phyloP scores from a whole-genome alignment of 768 basidiomycete species.

The Hemileccinum rubropunctum region DNA sequence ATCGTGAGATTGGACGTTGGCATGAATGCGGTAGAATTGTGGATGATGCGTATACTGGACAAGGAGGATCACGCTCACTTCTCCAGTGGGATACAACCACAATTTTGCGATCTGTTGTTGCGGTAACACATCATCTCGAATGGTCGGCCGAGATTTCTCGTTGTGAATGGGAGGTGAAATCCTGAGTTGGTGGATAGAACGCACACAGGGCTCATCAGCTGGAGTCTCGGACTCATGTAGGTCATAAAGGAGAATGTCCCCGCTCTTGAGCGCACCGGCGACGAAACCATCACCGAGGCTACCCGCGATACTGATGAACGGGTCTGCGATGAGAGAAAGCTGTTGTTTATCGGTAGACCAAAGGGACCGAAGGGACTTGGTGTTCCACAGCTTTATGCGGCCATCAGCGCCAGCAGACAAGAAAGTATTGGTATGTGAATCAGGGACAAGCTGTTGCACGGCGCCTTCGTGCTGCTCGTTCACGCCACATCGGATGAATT shows the following conservation, averaged over 20 bases:
- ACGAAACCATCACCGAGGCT: constrained; percentile 43
- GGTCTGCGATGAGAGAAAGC: constrained; percentile 40
- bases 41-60: constrained; percentile 49
- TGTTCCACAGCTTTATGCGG: constrained; percentile 71
- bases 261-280: constrained; percentile 51
- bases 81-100: constrained; percentile 15
- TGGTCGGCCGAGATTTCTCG: constrained; percentile 7
- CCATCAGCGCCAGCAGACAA: constrained; percentile 64
- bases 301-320: constrained; percentile 49
- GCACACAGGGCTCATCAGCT: constrained; percentile 10
- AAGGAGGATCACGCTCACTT: constrained; percentile 34
- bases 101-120: constrained; percentile 13
- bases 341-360: constrained; percentile 56
- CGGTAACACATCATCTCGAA: not conserved
- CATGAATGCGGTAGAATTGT: constrained; percentile 49
- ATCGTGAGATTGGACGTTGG: constrained; percentile 31
- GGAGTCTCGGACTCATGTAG: constrained; percentile 34
- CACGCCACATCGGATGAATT: constrained; percentile 47
- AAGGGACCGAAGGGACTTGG: constrained; percentile 48
- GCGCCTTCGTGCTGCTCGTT: constrained; percentile 61
- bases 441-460: constrained; percentile 57
- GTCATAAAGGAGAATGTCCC: constrained; percentile 56
- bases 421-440: constrained; percentile 34
- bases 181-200: constrained; percentile 28
- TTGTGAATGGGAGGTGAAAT: constrained; percentile 36